Percentiles rank a stretch among this genome's conserved stretches.
These are phyloP conservation scores for Aspergillus steynii DNA, from an alignment of 495 filamentous ascomycete genomes.

Conservation along the genomic window DNA sequence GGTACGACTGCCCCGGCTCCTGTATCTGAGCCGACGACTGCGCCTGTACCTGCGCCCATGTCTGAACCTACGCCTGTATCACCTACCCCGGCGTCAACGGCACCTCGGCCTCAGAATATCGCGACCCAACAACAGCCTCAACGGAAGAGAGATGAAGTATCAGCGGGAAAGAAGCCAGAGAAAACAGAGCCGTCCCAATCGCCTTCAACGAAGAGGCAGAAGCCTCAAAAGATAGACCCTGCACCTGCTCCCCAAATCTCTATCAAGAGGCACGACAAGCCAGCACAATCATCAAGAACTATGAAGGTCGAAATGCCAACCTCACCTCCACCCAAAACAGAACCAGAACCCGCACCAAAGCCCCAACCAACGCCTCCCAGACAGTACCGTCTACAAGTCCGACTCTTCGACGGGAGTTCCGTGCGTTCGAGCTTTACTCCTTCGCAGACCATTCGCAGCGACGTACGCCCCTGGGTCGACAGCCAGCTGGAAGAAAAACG, in stretches of 20 bases:
- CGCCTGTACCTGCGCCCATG: background rate
- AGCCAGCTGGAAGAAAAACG: constrained; percentile 46
- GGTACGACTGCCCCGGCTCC: background rate
- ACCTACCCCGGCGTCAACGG: background rate
- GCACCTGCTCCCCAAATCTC: constrained; percentile 1
- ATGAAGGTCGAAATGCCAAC: background rate
- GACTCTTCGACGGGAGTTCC: constrained; percentile 80
- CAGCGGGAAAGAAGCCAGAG: background rate
- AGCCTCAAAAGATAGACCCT: background rate
- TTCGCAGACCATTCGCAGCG: constrained; percentile 58
- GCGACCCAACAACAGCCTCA: background rate
- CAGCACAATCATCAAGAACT: background rate
- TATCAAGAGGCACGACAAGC: background rate
- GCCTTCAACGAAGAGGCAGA: background rate
- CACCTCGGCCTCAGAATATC: background rate
- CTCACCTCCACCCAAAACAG: background rate
- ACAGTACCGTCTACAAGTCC: constrained; percentile 70
- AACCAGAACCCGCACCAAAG: constrained; percentile 13
- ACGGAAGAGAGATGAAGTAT: background rate
- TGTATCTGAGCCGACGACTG: background rate
- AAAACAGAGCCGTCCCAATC: background rate
- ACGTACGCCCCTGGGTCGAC: constrained; percentile 81
- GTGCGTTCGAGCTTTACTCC: constrained; percentile 71
- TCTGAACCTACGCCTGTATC: background rate
- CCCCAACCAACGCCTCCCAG: constrained; percentile 29